Conservation (phyloP, 352 stramenopile species). For the Pythium aquatile region DNA sequence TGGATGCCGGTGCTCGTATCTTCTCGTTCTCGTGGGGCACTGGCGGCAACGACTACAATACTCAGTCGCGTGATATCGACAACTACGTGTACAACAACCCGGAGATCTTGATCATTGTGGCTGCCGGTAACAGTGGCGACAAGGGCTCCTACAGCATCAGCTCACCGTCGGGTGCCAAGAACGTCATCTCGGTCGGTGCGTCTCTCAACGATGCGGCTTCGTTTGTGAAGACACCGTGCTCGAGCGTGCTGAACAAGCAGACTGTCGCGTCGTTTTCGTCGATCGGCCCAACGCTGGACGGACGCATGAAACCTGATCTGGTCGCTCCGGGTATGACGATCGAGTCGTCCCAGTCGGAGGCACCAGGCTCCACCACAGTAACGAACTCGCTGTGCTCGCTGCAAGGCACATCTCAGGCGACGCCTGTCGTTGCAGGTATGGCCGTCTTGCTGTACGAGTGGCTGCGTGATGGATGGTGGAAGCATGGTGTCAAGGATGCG, state of each 20-base stretch:
- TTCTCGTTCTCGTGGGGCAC: constrained; percentile 77
- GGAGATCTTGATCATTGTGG: constrained; percentile 75
- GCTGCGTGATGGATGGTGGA: constrained; percentile 82
- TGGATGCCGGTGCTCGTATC: constrained; percentile 50
- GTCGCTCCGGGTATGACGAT: constrained; percentile 72
- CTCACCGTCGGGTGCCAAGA: constrained; percentile 78
- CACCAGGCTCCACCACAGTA: constrained; percentile 41
- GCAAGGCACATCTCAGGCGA: constrained; percentile 83
- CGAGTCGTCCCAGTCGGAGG: constrained; percentile 59
- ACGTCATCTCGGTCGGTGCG: constrained; percentile 77
- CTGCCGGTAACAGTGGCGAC: constrained; percentile 80
- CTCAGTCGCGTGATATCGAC: constrained; percentile 56
- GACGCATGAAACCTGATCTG: constrained; percentile 77
- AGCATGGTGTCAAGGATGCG: constrained; percentile 54
- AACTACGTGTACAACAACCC: constrained; percentile 79
- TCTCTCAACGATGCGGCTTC: constrained; percentile 56
- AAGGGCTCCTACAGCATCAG: constrained; percentile 57
- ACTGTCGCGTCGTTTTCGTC: constrained; percentile 72
- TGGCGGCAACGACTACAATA: constrained; percentile 59
- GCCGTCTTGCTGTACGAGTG: constrained; percentile 85
- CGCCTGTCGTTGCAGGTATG: constrained; percentile 75
- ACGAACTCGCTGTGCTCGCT: constrained; percentile 43
- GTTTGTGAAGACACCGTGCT: constrained; percentile 46
- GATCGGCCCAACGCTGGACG: constrained; percentile 63
- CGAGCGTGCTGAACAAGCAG: constrained; percentile 57